Base-by-base conservation (phyloP, 192 early-diverging fungal genomes). In the Phycomyces nitens region DNA sequence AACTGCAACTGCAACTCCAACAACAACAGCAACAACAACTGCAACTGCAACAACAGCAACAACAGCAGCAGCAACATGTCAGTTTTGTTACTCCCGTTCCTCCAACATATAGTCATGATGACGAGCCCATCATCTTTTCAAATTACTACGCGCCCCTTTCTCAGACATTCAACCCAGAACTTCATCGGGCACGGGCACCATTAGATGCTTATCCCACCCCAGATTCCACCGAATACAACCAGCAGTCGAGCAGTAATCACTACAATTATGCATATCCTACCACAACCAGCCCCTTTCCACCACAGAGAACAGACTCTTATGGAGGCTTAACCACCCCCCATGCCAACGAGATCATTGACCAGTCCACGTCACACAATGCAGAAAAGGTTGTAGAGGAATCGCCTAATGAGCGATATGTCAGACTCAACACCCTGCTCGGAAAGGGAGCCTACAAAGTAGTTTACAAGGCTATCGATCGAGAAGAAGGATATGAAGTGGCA, bases 401-500 rank as follows among this genome's bases (percentile, higher is more conserved):
- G 24, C 80, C 82, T n/a, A 79, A 77, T 52, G 74, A 73, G 44
- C 71, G 82, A 40, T 84, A 81, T 70, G 74, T 78, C 0, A 73
- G 84, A 83, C n/a, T 87, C 65, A 58, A 89, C 74, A 87, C 71
- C 6, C 47, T 53, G 8, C 78, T 93, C 1, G 92, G 92, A 51
- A 86, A 85, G 65, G 92, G 92, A 5, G 92, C 92, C 0, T 92
- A 91, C 68, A 94, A 94, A 65, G 79, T 85, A 56, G 92, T 94
- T 21, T 94, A 81, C 65, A 88, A 88, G 58, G 89, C 88, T 34
- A 86, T 91, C 72, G 92, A 94, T 63, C 82, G 87, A 54, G 90
- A 94, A 60, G 88, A 92, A 68, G 92, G 91, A 20, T 82, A 91
- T 15, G 92, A 94, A 72, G 91, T 94, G 5, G 92, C 92, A n/a